Base-by-base conservation (phyloP, 1,284 basidiomycete genomes). In the Hortiboletus rubellus region DNA sequence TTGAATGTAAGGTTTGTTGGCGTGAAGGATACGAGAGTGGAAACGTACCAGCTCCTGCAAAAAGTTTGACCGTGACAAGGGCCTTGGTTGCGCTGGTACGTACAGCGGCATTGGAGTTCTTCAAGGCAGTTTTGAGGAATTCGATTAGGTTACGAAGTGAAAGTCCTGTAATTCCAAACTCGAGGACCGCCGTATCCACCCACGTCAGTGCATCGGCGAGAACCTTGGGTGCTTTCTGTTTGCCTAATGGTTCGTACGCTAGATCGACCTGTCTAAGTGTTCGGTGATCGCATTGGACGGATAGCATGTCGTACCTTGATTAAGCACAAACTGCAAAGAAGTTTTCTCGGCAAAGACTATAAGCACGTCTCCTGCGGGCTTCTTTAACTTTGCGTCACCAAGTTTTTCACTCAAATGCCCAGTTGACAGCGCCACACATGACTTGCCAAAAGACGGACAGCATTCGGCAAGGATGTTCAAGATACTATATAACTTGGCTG, bases 141-240 rank as follows among this genome's bases (percentile, higher is more conserved):
- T 96, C 92, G 58, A 99, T 95, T 37, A 99, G 77, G 57, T 81
- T 85, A 52, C 92, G 84, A 46, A 99, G 79, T 2, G 92, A 87
- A 17, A 99, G 72, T 10, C 96, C 96, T 17, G 84, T 82, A 54
- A 94, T 91, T 33, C 97, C 97, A 71, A 99, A 99, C 56, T 98
- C 97, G n/a, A 81, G 81, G 31, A 99, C 74, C 12, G 91, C 87
- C 55, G 87, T 83, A 60, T 96, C 94, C 57, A 98, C 84, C 94
- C 96, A 99, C 22, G 81, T 76, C 46, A 98, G 74, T 1, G 95
- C 89, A 71, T 99, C 97, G 0, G 96, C 95, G 40, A 98, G 83
- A 31, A 96, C 94, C 75, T 99, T 99, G 0, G 96, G 96, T 0
- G 97, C 97, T 72, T 99, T 99, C 71, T 94, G 94, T 73, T 95